A percentile compares a stretch with the other conserved stretches of the same genome.
phyloP scores from a whole-genome alignment of 768 basidiomycete genomes.

The Boletus coccyginus region DNA sequence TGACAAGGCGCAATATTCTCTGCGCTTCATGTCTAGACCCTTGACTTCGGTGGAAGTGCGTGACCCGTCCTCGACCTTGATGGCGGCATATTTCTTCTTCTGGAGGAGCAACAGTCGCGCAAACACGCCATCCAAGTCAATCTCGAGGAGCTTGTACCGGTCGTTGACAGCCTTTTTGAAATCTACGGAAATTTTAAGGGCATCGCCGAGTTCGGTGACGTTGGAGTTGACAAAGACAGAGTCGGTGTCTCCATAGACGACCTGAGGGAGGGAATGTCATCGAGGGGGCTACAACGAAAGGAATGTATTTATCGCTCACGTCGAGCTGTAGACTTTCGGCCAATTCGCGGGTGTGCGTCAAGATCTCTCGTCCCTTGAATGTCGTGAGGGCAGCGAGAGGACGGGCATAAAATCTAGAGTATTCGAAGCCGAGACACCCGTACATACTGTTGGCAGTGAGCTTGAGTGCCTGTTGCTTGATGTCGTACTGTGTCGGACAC shows the following conservation, averaged over 20 bases:
- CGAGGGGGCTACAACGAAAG: background rate
- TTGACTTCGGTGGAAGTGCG: conserved; percentile 86
- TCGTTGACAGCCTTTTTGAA: conserved; percentile 98
- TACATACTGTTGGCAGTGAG: conserved; percentile 99
- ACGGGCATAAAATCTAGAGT: conserved; percentile 93
- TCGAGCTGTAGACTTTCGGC: conserved; percentile 89
- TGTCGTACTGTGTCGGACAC: conserved; percentile 68
- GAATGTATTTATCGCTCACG: conserved; percentile 46
- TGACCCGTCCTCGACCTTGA: conserved; percentile 86
- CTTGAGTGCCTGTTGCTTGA: conserved; percentile 95
- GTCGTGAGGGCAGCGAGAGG: conserved; percentile 98
- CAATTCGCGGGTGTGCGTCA: conserved; percentile 89
- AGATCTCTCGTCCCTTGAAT: conserved; percentile 95
- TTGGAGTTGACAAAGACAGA: conserved; percentile 99
- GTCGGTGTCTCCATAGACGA: conserved; percentile 98
- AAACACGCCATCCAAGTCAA: conserved; percentile 94
- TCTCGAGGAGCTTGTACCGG: conserved; percentile 91
- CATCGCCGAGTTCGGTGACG: conserved; percentile 82
- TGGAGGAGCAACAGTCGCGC: conserved; percentile 88
- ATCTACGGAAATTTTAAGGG: conserved; percentile 84
- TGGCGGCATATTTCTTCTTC: conserved; percentile 99
- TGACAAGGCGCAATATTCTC: conserved; percentile 91
- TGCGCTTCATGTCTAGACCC: conserved; percentile 97
- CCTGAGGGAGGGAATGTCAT: conserved; percentile 45
- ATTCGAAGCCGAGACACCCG: conserved; percentile 97